Percentiles rank a stretch among this genome's conserved stretches.
Evolutionary conservation across 31 red algal species (phyloP).

Genomic region (Porphyra umbilicalis): DNA sequence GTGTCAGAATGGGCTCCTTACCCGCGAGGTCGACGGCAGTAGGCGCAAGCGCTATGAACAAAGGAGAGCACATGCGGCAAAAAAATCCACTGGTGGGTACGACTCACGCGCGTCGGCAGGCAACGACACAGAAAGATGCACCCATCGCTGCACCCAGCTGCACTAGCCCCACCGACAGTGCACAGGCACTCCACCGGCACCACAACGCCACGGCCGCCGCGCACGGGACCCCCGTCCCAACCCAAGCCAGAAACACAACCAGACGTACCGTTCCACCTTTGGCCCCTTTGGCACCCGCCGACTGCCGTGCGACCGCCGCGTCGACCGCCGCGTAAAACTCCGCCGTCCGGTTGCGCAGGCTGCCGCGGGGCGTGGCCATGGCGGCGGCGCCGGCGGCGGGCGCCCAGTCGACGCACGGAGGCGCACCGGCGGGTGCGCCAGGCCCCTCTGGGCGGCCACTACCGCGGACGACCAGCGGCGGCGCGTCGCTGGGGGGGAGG

Average conservation of each 20-base stretch:
- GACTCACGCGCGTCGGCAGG: too few relatives aligned
- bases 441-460: not conserved
- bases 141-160: too few relatives aligned
- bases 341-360: constrained; percentile 61
- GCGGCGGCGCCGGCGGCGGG: not conserved
- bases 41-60: too few relatives aligned
- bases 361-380: constrained; percentile 11
- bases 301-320: constrained; percentile 7
- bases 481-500: not conserved
- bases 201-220: too few relatives aligned
- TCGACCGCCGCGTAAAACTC: constrained; percentile 68
- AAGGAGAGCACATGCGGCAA: too few relatives aligned
- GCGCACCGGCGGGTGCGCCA: too few relatives aligned
- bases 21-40: too few relatives aligned
- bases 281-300: not conserved
- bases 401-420: not conserved
- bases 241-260: not conserved
- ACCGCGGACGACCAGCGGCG: not conserved
- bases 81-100: too few relatives aligned
- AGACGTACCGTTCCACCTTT: not conserved
- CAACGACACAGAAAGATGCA: too few relatives aligned
- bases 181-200: too few relatives aligned
- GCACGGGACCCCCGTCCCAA: not conserved
- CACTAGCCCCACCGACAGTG: too few relatives aligned
- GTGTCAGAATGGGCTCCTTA: too few relatives aligned